Evolutionary conservation across 768 basidiomycete species (phyloP).

Genomic region (Baorangia bicolor): DNA sequence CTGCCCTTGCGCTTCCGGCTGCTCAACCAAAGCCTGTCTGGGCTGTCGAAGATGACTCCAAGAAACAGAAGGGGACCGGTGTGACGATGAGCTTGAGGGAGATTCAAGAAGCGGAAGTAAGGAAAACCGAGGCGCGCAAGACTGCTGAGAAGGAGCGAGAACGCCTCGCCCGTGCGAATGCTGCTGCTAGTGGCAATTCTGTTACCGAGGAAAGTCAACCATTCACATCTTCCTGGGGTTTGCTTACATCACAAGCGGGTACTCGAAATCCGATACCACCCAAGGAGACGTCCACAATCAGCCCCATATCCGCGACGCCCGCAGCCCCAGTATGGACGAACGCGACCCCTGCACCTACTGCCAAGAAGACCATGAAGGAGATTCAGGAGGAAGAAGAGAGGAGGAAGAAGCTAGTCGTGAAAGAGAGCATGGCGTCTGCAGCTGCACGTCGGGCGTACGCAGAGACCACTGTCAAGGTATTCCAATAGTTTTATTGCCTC

Average conservation of each 20-base stretch:
- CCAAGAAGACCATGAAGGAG: constrained; percentile 96
- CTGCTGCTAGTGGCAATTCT: constrained; percentile 33
- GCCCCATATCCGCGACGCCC: constrained; percentile 31
- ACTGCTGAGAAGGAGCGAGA: constrained; percentile 72
- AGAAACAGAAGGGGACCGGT: constrained; percentile 47
- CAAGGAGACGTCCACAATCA: constrained; percentile 41
- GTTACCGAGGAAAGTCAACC: constrained; percentile 55
- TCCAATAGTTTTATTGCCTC: constrained; percentile 6
- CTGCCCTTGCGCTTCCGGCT: constrained; percentile 20
- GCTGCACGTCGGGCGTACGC: constrained; percentile 73
- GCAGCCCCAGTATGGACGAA: constrained; percentile 71
- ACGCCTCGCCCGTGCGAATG: constrained; percentile 48
- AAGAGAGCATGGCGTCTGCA: constrained; percentile 57
- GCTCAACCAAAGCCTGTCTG: constrained; percentile 54
- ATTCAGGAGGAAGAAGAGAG: constrained; percentile 97
- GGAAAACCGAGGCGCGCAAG: constrained; percentile 75
- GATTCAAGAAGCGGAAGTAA: constrained; percentile 92
- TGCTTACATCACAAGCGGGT: constrained; percentile 81
- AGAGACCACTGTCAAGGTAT: constrained; percentile 74
- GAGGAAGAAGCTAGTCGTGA: constrained; percentile 65
- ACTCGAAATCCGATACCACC: constrained; percentile 38
- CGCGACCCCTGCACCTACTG: constrained; percentile 47
- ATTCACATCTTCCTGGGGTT: constrained; percentile 79
- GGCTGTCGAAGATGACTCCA: constrained; percentile 67
- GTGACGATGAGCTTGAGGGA: constrained; percentile 76